These are phyloP conservation scores for Pseudocercospora cruenta DNA, from an alignment of 2,329 filamentous ascomycete genomes.

Conservation along the genomic window DNA sequence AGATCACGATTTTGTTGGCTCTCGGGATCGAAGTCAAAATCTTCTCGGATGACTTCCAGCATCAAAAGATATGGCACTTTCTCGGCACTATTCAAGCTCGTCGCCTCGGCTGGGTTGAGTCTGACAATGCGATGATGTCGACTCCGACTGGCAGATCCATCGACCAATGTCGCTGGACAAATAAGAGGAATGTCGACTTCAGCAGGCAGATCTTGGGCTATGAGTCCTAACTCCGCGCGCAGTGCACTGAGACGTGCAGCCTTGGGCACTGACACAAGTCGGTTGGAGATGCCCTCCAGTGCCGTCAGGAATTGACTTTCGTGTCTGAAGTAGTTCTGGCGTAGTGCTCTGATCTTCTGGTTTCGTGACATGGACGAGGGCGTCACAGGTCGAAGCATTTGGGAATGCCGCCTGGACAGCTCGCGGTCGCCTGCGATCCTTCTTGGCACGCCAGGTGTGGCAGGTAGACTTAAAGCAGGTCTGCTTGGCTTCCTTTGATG, in stretches of 20 bases:
- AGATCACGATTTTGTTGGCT: constrained; percentile 72
- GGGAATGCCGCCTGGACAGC: constrained; percentile 60
- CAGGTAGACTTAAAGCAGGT: constrained; percentile 30
- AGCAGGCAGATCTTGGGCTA: constrained; percentile 78
- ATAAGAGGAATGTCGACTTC: constrained; percentile 84
- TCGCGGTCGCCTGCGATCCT: constrained; percentile 38
- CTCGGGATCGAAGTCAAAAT: constrained; percentile 80
- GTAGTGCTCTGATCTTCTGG: constrained; percentile 72
- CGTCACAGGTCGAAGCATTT: constrained; percentile 57
- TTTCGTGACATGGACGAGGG: constrained; percentile 64
- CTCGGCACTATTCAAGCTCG: constrained; percentile 83
- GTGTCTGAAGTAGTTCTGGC: constrained; percentile 81
- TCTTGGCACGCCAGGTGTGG: constrained; percentile 47
- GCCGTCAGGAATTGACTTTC: constrained; percentile 80
- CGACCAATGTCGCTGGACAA: constrained; percentile 72
- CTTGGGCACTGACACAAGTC: constrained; percentile 81
- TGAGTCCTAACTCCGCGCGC: constrained; percentile 77
- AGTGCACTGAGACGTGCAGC: constrained; percentile 78
- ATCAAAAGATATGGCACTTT: constrained; percentile 84
- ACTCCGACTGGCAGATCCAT: constrained; percentile 74
- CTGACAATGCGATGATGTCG: constrained; percentile 81
- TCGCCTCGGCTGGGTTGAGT: constrained; percentile 80
- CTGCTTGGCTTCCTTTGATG: constrained; percentile 29
- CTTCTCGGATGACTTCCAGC: constrained; percentile 79
- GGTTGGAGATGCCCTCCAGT: constrained; percentile 80